A percentile compares a stretch with the other conserved stretches of the same genome.
Conservation (phyloP, 2,329 filamentous ascomycete species). For the Xylaria sp. region DNA sequence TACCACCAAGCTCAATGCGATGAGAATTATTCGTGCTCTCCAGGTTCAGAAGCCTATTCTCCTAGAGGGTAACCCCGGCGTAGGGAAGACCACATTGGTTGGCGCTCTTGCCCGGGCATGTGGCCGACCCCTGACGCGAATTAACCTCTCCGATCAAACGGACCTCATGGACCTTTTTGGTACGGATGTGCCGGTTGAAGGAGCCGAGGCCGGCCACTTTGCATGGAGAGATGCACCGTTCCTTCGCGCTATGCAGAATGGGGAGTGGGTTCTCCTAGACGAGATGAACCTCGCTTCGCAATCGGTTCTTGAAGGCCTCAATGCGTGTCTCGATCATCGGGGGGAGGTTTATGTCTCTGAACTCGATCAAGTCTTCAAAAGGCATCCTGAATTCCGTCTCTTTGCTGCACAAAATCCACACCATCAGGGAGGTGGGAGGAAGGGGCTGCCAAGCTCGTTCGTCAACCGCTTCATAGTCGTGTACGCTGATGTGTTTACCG, state of each 20-base stretch:
- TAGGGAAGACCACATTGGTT: conserved; percentile 94
- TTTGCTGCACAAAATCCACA: conserved; percentile 98
- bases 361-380: conserved; percentile 88
- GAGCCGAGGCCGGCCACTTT: conserved; percentile 87
- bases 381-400: conserved; percentile 86
- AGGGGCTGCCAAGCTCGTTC: conserved; percentile 92
- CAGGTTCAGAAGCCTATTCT: conserved; percentile 90
- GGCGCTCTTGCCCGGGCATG: conserved; percentile 79
- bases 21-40: conserved; percentile 86
- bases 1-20: conserved; percentile 86
- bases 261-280: conserved; percentile 94
- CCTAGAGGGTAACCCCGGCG: conserved; percentile 94
- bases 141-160: conserved; percentile 97
- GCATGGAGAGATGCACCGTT: conserved; percentile 96
- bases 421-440: conserved; percentile 92
- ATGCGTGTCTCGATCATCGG: conserved; percentile 94
- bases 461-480: conserved; percentile 98
- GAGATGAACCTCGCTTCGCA: conserved; percentile 99
- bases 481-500: conserved; percentile 87
- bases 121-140: conserved; percentile 82
- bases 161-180: conserved; percentile 97
- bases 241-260: conserved; percentile 92
- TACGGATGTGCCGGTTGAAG: conserved; percentile 92
- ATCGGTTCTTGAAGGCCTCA: conserved; percentile 92
- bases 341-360: conserved; percentile 96